Evolutionary conservation across 257 asterid species (phyloP), one percentile per base, ranked within the genome.

Genomic region (Lithospermum erythrorhizon): DNA sequence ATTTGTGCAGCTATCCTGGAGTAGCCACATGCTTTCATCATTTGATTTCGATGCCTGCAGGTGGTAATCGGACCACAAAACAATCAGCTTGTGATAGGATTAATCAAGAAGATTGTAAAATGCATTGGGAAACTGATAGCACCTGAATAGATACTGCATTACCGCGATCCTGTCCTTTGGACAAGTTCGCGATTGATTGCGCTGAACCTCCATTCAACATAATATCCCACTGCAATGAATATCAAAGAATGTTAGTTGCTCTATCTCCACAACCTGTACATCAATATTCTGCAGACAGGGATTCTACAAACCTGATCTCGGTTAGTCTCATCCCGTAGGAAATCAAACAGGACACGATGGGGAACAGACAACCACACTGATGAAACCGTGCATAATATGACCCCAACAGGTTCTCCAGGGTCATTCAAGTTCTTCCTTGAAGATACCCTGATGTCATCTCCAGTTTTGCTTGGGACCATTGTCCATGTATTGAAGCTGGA

Each of bases 81-180:
- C 2, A 41, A 13, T 41, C 49, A 41, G 18, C 18, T 5, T 1
- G 14, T 41, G 17, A 18, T 41, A 13, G 14, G 49, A 41, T 41
- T 35, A 35, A 41, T 27, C 32, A 13, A 14, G 13, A 41, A 41
- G 49, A n/a, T 3, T 0, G 18, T 8, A 4, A 20, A 22, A 51
- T 54, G 19, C 47, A 22, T 22, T 30, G 61, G 52, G 29, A 24
- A 49, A 68, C n/a, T 21, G 21, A 23, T 63, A 83, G 81, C 66
- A 90, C 98, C 78, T 83, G 87, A 71, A 73, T 68, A 6, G 83
- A 72, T 30, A 85, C 96, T 21, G 84, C 77, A 27, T 90, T 90
- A 70, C 94, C 89, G 54, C 87, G 71, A 63, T 82, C 89, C 67
- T 85, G 82, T 45, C 96, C 98, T 81, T 87, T 87, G n/a, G 86